phyloP scores from a whole-genome alignment of 164 flowering plant genomes.

The Macadamia integrifolia region DNA sequence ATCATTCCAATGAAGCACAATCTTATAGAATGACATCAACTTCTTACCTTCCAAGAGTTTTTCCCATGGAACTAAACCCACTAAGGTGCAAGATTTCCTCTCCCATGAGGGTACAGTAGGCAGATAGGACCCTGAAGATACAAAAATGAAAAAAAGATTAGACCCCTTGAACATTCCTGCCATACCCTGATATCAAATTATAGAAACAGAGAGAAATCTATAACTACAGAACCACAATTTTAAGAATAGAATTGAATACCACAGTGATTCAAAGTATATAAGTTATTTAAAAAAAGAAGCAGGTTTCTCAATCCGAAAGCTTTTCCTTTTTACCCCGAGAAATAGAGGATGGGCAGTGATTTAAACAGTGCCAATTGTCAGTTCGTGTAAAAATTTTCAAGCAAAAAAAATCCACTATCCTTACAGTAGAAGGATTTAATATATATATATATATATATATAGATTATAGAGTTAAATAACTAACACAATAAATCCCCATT shows the following conservation, averaged over 20 bases:
- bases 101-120: constrained; percentile 67
- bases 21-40: constrained; percentile 21
- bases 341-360: background rate
- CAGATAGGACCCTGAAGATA: background rate
- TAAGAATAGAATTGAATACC: background rate
- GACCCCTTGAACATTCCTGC: background rate
- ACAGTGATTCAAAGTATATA: background rate
- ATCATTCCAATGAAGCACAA: constrained; percentile 59
- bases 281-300: background rate
- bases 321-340: too few relatives aligned
- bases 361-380: background rate
- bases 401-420: background rate
- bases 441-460: background rate
- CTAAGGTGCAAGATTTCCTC: constrained; percentile 40
- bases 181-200: too few relatives aligned
- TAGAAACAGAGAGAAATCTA: background rate
- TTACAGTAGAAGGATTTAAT: background rate
- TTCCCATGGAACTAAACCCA: constrained; percentile 56
- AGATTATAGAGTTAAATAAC: background rate
- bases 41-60: constrained; percentile 45
- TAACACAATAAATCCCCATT: background rate
- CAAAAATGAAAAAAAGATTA: background rate
- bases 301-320: too few relatives aligned
- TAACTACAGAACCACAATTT: background rate
- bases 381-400: background rate